Evolutionary conservation across 305 asterid species (phyloP), one percentile per base, ranked within the genome.

Genomic region (Fraxinus xanthoxyloides): DNA sequence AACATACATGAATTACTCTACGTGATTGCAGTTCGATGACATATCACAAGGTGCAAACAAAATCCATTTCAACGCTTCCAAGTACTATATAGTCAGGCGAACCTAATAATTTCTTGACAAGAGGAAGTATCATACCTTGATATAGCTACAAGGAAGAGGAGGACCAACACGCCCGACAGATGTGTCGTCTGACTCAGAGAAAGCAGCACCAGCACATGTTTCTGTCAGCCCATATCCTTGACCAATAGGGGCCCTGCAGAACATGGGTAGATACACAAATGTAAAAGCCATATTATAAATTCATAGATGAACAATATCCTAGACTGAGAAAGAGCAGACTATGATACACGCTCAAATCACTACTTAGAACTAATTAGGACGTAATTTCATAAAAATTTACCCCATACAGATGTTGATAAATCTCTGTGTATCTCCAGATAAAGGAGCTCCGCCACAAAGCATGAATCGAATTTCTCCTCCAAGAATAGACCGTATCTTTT

Each of bases 361-460:
- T 40, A 72, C 36, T 81, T 8, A 63, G 75, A 35, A 77, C 24
- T 61, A 82, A 75, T 43, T 70, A 48, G 81, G 34, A 77, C 28
- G 36, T 36, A 77, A 48, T 80, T 38, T 80, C 79, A 83, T 61
- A 85, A 80, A 80, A 76, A 76, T 83, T 69, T 93, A 93, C 98
- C 97, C 97, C 87, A 94, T 89, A 89, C 98, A 94, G 63, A 94
- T 94, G 88, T 93, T 94, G 92, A 94, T 93, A 79, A 94, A 94
- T 88, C 98, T 86, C 85, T 94, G 98, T 65, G 95, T 86, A 89
- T 94, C 97, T 59, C 95, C 94, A 56, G 98, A 91, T 84, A 94
- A 83, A 89, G 98, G 97, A 88, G 98, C 98, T 85, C 98, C 97
- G 10, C 98, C 98, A 67, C 97, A 93, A 82, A 94, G 98, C 97